These are phyloP conservation scores for Cordyceps sp. DNA, from an alignment of 2,329 filamentous ascomycete genomes.

Conservation along the genomic window DNA sequence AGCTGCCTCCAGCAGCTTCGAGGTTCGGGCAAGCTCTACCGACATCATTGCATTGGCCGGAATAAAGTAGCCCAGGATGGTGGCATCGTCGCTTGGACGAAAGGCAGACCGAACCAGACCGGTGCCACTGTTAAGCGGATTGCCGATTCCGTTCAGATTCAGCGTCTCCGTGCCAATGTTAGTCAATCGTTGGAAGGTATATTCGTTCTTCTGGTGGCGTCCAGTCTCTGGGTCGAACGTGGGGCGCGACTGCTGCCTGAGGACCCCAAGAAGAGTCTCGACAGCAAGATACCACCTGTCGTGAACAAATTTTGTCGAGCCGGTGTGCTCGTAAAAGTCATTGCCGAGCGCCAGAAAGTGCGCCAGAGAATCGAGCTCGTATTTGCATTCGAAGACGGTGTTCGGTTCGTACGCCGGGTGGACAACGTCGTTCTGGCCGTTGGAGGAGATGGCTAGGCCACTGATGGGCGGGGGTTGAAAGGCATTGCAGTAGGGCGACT, in stretches of 20 bases:
- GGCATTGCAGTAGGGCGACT: slow-evolving; percentile 93
- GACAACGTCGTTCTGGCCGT: slow-evolving; percentile 69
- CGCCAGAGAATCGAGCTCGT: slow-evolving; percentile 89
- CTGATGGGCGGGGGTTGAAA: slow-evolving; percentile 89
- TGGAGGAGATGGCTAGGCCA: slow-evolving; percentile 51
- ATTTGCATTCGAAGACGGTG: slow-evolving; percentile 95
- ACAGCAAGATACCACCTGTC: slow-evolving; percentile 65
- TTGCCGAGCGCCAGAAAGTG: slow-evolving; percentile 78
- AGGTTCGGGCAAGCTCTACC: slow-evolving; percentile 64
- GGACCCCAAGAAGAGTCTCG: slow-evolving; percentile 53
- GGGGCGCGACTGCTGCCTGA: slow-evolving; percentile 62
- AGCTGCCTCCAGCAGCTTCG: slow-evolving; percentile 47
- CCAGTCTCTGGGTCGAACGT: slow-evolving; percentile 61
- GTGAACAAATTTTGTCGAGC: slow-evolving; percentile 63
- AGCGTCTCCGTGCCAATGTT: slow-evolving; percentile 80
- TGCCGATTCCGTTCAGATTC: slow-evolving; percentile 67
- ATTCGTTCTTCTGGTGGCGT: slow-evolving; percentile 53
- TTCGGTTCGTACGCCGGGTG: slow-evolving; percentile 74
- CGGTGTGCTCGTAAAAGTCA: slow-evolving; percentile 69
- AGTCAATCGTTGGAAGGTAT: slow-evolving; percentile 75
- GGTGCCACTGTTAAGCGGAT: slow-evolving; percentile 71
- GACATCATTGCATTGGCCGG: slow-evolving; percentile 95
- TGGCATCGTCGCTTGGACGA: slow-evolving; percentile 86
- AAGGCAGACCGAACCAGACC: slow-evolving; percentile 84
- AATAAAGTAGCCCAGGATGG: slow-evolving; percentile 86